phyloP scores from a whole-genome alignment of 2,329 filamentous ascomycete genomes.

The Aureobasidium melanogenum region DNA sequence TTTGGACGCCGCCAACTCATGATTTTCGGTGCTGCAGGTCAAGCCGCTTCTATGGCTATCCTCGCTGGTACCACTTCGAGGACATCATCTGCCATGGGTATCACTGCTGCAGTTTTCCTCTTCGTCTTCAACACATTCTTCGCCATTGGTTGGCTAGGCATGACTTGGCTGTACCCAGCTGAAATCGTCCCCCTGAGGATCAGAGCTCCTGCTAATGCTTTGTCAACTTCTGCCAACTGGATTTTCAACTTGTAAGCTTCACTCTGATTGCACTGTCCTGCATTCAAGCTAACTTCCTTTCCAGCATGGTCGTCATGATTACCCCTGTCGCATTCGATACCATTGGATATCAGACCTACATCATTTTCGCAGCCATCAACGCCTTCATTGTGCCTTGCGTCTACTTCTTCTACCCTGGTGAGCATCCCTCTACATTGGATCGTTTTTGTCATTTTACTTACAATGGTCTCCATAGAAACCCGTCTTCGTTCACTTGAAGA shows the following conservation, averaged over 20 bases:
- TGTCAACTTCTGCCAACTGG: slow-evolving; percentile 45
- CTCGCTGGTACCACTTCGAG: slow-evolving; percentile 21
- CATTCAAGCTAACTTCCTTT: slow-evolving; percentile 16
- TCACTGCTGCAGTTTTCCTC: slow-evolving; percentile 22
- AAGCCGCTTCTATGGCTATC: slow-evolving; percentile 22
- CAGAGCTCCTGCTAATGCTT: slow-evolving; percentile 18
- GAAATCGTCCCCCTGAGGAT: slow-evolving; percentile 20
- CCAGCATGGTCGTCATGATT: slow-evolving; percentile 46
- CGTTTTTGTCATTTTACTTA: slow-evolving; percentile 18
- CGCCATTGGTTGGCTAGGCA: slow-evolving; percentile 44
- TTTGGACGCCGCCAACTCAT: slow-evolving; percentile 57
- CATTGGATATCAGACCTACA: slow-evolving; percentile 51
- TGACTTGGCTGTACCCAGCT: slow-evolving; percentile 28
- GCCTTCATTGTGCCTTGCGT: slow-evolving; percentile 42
- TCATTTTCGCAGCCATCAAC: slow-evolving; percentile 55
- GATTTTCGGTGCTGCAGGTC: slow-evolving; percentile 56
- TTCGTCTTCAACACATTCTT: slow-evolving; percentile 49
- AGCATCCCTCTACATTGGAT: background rate
- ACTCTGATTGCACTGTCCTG: background rate
- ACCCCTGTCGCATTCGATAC: slow-evolving; percentile 50
- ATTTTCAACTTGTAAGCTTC: slow-evolving; percentile 18
- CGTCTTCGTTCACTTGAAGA: slow-evolving; percentile 55
- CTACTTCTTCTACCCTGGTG: slow-evolving; percentile 27
- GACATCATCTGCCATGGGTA: slow-evolving; percentile 10
- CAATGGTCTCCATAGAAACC: slow-evolving; percentile 41